Conservation (phyloP, 768 basidiomycete genomes). For the Kwoniella newhampshirensis region DNA sequence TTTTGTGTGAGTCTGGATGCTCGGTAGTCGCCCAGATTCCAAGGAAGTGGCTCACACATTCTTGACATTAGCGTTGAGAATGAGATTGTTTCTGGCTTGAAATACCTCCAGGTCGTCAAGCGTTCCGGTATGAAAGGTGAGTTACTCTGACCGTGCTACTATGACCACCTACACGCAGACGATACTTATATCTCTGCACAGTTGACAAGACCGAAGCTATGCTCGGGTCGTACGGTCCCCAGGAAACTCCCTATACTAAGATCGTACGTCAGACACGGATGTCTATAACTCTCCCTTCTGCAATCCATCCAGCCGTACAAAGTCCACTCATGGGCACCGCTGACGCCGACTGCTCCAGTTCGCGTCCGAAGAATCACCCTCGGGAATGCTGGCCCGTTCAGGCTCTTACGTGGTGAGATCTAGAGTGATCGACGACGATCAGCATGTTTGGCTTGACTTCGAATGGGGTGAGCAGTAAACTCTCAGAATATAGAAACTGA, state of each 20-base stretch:
- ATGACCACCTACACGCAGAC: neutral
- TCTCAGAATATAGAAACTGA: conserved; percentile 5
- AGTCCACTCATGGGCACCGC: no score
- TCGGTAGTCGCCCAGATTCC: no score
- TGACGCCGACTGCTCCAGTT: conserved; percentile 32
- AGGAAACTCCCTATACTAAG: conserved; percentile 68
- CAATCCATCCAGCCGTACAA: no score
- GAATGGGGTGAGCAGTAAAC: conserved; percentile 73
- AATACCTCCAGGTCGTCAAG: conserved; percentile 85
- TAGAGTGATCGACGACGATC: conserved; percentile 85
- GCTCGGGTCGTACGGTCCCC: conserved; percentile 89
- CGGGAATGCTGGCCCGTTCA: conserved; percentile 78
- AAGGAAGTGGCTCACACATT: no score
- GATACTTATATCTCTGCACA: conserved; percentile 45
- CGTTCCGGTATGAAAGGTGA: conserved; percentile 71
- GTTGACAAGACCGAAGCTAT: conserved; percentile 75
- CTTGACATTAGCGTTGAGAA: conserved; percentile 88
- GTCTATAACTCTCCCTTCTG: no score
- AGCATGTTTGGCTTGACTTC: conserved; percentile 71
- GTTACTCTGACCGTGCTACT: conserved; percentile 18
- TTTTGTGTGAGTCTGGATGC: conserved; percentile 59
- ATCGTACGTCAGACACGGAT: conserved; percentile 33
- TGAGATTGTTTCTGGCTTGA: conserved; percentile 65
- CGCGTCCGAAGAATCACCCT: conserved; percentile 57
- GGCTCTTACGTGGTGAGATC: conserved; percentile 76